Base-by-base conservation (phyloP, 352 stramenopile genomes). In the Phytophthora fragariaefolia region DNA sequence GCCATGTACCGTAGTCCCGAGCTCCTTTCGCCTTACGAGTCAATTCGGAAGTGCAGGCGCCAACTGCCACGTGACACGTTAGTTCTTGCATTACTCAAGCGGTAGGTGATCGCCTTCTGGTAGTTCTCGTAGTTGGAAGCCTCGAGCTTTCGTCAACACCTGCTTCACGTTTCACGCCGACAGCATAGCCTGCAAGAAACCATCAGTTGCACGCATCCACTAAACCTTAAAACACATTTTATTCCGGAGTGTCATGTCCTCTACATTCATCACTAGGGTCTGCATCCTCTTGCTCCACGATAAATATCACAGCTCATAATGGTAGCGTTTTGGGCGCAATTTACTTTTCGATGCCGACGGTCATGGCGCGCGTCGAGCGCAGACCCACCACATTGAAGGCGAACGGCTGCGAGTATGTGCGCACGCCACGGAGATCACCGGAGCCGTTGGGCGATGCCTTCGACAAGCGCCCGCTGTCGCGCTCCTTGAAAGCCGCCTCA, bases 401-500 rank as follows among this genome's bases (percentile, higher is more conserved):
- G 27, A 81, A 81, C 3, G 70, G 70, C 59, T 81, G 73, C n/a
- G 66, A 81, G 59, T 72, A 81, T 12, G 66, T 79, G 23, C 62
- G 73, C 12, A 80, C 57, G 22, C 63, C 63, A 18, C 61, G 64
- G 13, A 68, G 66, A 9, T 50, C 59, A 26, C 42, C 66, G 17
- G 36, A 28, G 40, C 38, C 50, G 10, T 40, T 49, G 4, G 60
- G 42, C 8, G 73, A 71, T 3, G 51, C 23, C 61, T 77, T 77
- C 27, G 69, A 67, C 23, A 76, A 27, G 45, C 70, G 70, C 24
- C 61, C 70, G 42, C 70, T 74, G n/a, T 74, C 70, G 6, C 70
- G 70, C 38, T 80, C 64, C 57, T 78, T 74, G 9, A 86, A 71
- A 5, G 82, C 61, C 17, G 78, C 66, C 49, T 89, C 76, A 2